phyloP scores from a whole-genome alignment of 495 filamentous ascomycete genomes.

The Cetradonia linearis region DNA sequence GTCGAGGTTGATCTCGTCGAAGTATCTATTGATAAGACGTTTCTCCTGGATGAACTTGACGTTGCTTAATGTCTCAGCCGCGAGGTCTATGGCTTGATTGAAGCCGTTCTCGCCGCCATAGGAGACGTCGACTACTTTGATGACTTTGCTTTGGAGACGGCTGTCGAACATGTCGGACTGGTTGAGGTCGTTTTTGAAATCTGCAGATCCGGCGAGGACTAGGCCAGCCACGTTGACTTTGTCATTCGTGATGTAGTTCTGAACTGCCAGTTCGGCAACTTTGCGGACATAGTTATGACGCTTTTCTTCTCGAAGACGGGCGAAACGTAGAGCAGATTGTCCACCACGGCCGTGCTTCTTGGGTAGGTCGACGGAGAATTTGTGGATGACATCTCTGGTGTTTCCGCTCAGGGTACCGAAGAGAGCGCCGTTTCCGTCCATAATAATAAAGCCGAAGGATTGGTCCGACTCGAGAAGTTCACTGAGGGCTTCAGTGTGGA shows the following conservation, averaged over 20 bases:
- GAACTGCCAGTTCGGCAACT: conserved; percentile 92
- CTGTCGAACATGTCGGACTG: conserved; percentile 94
- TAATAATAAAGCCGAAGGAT: conserved; percentile 98
- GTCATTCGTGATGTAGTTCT: conserved; percentile 96
- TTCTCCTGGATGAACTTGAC: conserved; percentile 99
- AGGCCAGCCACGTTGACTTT: conserved; percentile 95
- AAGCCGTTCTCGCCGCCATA: conserved; percentile 99
- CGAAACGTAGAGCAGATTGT: conserved; percentile 97
- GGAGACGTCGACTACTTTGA: conserved; percentile 97
- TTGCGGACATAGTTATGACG: conserved; percentile 99
- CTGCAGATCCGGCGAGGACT: conserved; percentile 90
- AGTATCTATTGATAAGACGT: conserved; percentile 97
- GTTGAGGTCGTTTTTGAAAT: conserved; percentile 99
- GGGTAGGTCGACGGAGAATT: conserved; percentile 91
- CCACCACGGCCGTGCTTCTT: conserved; percentile 99
- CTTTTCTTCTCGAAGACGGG: conserved; percentile 98
- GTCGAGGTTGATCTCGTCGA: conserved; percentile 96
- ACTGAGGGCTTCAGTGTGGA: conserved; percentile 93
- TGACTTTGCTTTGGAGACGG: conserved; percentile 85
- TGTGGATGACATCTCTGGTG: conserved; percentile 92
- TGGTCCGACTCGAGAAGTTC: conserved; percentile 96
- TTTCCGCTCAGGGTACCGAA: conserved; percentile 96
- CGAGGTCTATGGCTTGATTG: conserved; percentile 96
- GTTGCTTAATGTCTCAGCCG: conserved; percentile 90
- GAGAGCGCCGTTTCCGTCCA: conserved; percentile 96